Evolutionary conservation across 192 early-diverging fungal species (phyloP).

Genomic region (Coemansia sp.): DNA sequence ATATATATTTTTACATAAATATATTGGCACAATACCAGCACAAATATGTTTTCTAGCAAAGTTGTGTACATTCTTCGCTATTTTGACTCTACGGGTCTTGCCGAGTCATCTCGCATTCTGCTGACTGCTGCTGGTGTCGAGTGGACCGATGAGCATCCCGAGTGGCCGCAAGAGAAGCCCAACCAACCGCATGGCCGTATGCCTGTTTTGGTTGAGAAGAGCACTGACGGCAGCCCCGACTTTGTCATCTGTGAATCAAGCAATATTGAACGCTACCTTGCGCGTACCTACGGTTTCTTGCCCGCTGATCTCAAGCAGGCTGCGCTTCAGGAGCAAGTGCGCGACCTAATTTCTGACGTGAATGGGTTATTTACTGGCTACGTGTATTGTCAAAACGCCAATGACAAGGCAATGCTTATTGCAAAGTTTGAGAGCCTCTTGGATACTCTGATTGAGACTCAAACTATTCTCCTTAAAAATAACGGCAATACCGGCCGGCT

Average conservation of each 20-base stretch:
- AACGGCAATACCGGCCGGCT: constrained; percentile 60
- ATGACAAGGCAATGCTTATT: not conserved
- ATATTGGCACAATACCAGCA: not conserved
- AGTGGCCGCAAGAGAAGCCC: constrained; percentile 57
- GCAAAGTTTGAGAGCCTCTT: constrained; percentile 9
- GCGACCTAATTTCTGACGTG: constrained; percentile 21
- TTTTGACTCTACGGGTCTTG: constrained; percentile 27
- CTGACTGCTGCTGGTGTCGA: constrained; percentile 44
- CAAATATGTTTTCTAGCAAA: not conserved
- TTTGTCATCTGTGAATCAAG: constrained; percentile 46
- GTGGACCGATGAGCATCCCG: constrained; percentile 48
- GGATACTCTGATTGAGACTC: constrained; percentile 28
- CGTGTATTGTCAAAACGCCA: not conserved
- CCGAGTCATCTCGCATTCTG: constrained; percentile 37
- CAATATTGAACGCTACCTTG: constrained; percentile 58
- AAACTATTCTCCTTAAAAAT: constrained; percentile 36
- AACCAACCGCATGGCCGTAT: constrained; percentile 56
- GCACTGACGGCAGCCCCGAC: constrained; percentile 28
- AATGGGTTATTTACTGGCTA: not conserved
- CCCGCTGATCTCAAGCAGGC: constrained; percentile 36
- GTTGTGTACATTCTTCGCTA: constrained; percentile 35
- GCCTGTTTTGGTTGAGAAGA: constrained; percentile 55
- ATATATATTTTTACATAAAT: not conserved
- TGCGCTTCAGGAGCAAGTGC: constrained; percentile 35
- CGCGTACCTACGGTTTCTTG: constrained; percentile 45